Evolutionary conservation across 2,329 filamentous ascomycete species (phyloP), one percentile per base, ranked within the genome.

Genomic region (Alternaria panax): DNA sequence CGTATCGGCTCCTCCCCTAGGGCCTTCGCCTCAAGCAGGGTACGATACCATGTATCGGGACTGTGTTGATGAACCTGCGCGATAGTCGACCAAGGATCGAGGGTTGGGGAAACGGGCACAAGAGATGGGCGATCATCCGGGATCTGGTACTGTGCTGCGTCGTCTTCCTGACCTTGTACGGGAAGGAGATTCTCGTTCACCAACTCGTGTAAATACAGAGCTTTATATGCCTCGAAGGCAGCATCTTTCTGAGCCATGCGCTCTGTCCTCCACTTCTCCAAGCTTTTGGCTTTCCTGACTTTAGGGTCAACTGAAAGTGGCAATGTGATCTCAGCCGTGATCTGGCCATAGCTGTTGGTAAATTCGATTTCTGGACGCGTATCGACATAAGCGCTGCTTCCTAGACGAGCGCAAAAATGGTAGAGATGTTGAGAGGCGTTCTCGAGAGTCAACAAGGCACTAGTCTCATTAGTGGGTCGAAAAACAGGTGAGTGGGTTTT

Each of bases 181-280:
- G 94, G 94, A 40, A 97, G 81, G 0, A 97, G 78, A 67, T 96
- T 84, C 14, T 96, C 86, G 62, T 92, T 93, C 1, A 98, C 78
- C 5, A 97, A 80, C 0, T 90, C 90, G 18, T 25, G 86, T 89
- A 7, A 85, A 71, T 94, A 88, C 0, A 98, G 81, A 5, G 82
- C 82, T 22, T 86, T 78, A 71, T 93, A 97, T 1, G 93, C 91
- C 70, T 92, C 86, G 62, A 96, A 95, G 0, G 92, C 90, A 1
- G 90, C 92, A 75, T 97, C 94, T 71, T 90, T 92, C 66, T 83
- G 88, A 0, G 93, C 92, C 66, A 87, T 88, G 57, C 83, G 86
- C 69, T 95, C 89, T 0, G 88, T 91, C 11, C 66, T 76, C 93
- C 93, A 97, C n/a, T 75, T 63, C 34, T 73, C 63, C 27, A 75